These are phyloP conservation scores for Erodium maritimum DNA, from an alignment of 345 rosid species.

Conservation along the genomic window DNA sequence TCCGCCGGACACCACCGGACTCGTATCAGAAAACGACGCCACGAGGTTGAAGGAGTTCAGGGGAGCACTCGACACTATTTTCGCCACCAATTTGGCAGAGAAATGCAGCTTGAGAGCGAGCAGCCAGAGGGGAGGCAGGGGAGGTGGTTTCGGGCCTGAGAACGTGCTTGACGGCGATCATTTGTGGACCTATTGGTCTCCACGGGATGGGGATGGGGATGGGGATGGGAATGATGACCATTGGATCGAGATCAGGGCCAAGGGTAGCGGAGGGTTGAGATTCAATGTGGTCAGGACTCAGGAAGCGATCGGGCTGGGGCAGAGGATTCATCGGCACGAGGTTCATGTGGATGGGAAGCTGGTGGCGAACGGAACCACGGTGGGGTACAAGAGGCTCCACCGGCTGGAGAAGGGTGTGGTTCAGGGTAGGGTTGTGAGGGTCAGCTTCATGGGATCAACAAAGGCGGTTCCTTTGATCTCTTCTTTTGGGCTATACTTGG, in stretches of 20 bases:
- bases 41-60: constrained; percentile 32
- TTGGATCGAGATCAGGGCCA: constrained; percentile 37
- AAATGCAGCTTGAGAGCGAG: constrained; percentile 29
- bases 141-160: constrained; percentile 44
- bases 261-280: constrained; percentile 16
- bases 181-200: constrained; percentile 66
- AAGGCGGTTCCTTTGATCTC: constrained; percentile 48
- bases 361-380: constrained; percentile 42
- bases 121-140: constrained; percentile 45
- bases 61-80: constrained; percentile 33
- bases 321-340: constrained; percentile 43
- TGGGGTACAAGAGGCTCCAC: constrained; percentile 56
- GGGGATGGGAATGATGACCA: constrained; percentile 11
- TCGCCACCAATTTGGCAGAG: constrained; percentile 35
- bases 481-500: constrained; percentile 54
- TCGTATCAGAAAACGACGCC: constrained; percentile 37
- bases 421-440: constrained; percentile 29
- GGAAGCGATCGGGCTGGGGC: constrained; percentile 65
- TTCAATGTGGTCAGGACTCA: constrained; percentile 60
- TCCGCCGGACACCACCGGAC: constrained; percentile 62
- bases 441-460: constrained; percentile 23
- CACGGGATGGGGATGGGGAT: constrained; percentile 13
- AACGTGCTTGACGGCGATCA: constrained; percentile 45
- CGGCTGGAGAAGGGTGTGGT: constrained; percentile 25
- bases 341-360: constrained; percentile 40